Base-by-base conservation (phyloP, 352 stramenopile genomes). In the Phytophthora citrophthora region DNA sequence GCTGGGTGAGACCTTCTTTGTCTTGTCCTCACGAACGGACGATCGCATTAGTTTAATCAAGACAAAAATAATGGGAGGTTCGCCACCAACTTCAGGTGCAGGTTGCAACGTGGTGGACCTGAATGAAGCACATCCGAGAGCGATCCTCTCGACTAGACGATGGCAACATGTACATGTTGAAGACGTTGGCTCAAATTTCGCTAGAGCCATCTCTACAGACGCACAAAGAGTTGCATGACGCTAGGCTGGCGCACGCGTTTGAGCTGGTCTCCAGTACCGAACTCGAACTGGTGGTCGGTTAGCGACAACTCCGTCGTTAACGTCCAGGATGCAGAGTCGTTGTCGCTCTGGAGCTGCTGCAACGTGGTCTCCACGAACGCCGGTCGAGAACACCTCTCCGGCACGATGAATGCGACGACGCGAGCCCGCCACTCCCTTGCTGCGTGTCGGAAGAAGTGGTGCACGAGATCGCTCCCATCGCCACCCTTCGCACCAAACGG, bases 191-290 rank as follows among this genome's bases (percentile, higher is more conserved):
- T 32, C 29, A 34, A 34, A 5, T 34, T 13, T 10, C 27, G 27
- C 27, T 32, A 5, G 27, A 10, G 27, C 7, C 29, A 34, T 34
- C 29, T 34, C 29, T 34, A 34, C 29, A 34, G 29, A 34, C 36
- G 13, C 9, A 24, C 41, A 46, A 72, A 86, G 13, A 89, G n/a
- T 45, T 84, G 65, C 44, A 94, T 67, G 13, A 73, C 66, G 36
- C 81, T 92, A 15, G 85, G 85, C 61, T 94, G 84, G 36, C 79
- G 81, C 29, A 94, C 77, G n/a, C 56, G 73, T 55, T 89, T 81
- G 54, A 69, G 50, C 2, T 34, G 51, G 9, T 68, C 51, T 24
- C 64, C 50, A 2, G 36, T 50, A n/a, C 74, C 54, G 47, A 91
- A 89, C 62, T 93, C 82, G 62, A 93, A 93, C 20, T 64, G 55